Evolutionary conservation across 2,329 filamentous ascomycete genomes (phyloP).

Genomic region (Monosporascus sp.): DNA sequence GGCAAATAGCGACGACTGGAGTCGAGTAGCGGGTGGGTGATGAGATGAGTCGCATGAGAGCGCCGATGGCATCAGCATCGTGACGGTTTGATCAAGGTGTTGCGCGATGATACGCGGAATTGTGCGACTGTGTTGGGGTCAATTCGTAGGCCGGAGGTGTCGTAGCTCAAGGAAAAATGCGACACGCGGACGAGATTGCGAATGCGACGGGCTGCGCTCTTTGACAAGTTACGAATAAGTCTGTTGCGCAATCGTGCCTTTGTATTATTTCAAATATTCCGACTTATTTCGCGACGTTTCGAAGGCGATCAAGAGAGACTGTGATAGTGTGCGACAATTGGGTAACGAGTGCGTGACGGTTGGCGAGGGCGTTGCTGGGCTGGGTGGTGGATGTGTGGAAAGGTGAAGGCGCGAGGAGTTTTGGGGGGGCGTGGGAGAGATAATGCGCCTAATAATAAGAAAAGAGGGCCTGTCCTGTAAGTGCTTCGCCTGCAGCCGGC

Average conservation of each 20-base stretch:
- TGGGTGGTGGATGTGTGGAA: conserved; percentile 16
- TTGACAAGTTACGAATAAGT: neutral
- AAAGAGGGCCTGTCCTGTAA: conserved; percentile 4
- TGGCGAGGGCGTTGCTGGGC: neutral
- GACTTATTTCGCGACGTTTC: neutral
- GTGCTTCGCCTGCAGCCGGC: conserved; percentile 1
- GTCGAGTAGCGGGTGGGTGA: conserved; percentile 38
- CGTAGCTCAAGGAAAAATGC: conserved; percentile 3
- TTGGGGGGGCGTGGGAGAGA: conserved; percentile 19
- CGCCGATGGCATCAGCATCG: conserved; percentile 56
- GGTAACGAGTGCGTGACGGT: neutral
- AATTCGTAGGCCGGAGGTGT: conserved; percentile 2
- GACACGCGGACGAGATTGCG: conserved; percentile 1
- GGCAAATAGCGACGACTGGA: conserved; percentile 46
- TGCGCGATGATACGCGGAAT: conserved; percentile 1
- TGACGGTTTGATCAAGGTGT: conserved; percentile 12
- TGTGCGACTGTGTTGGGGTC: neutral
- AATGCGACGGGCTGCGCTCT: neutral
- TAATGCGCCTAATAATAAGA: conserved; percentile 27
- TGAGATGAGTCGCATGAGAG: conserved; percentile 53
- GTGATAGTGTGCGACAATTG: neutral
- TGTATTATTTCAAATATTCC: neutral
- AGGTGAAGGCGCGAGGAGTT: conserved; percentile 15
- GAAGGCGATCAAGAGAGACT: conserved; percentile 1
- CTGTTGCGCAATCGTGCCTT: neutral